Conservation (phyloP, 352 stramenopile species). For the Aphanomyces stellatus region DNA sequence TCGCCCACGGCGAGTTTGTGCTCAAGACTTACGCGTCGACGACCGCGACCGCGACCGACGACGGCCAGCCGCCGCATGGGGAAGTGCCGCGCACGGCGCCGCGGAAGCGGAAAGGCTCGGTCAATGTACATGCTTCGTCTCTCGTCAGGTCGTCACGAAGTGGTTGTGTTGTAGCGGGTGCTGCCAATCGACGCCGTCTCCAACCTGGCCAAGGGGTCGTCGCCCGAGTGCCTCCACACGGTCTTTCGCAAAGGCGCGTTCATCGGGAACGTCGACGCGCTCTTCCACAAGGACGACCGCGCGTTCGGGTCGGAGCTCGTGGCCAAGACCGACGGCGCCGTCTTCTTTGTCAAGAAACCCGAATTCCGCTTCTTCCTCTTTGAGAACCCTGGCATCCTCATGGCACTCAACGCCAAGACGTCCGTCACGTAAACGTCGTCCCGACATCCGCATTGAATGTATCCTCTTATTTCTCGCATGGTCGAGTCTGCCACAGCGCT, state of each 20-base stretch:
- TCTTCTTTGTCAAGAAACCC: slow-evolving; percentile 58
- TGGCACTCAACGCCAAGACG: slow-evolving; percentile 54
- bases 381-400: slow-evolving; percentile 65
- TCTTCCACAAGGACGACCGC: slow-evolving; percentile 41
- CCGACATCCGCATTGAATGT: no score
- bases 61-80: not conserved
- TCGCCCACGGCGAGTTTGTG: slow-evolving; percentile 68
- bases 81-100: slow-evolving; percentile 9
- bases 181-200: slow-evolving; percentile 15
- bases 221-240: not conserved
- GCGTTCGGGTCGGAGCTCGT: slow-evolving; percentile 53
- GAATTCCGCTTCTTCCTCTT: slow-evolving; percentile 61
- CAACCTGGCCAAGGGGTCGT: not conserved
- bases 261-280: slow-evolving; percentile 59
- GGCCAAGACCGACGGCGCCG: slow-evolving; percentile 36
- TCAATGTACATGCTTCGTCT: slow-evolving; percentile 37
- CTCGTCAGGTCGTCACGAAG: not conserved
- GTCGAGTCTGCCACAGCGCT: no score
- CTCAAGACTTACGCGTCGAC: slow-evolving; percentile 34
- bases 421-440: slow-evolving; percentile 30
- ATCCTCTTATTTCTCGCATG: no score
- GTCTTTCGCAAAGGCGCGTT: slow-evolving; percentile 48
- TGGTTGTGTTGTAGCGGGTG: slow-evolving; percentile 9
- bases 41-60: slow-evolving; percentile 13
- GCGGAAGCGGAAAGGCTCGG: slow-evolving; percentile 35